Conservation (phyloP, 1,284 basidiomycete genomes). For the Volvariella volvacea region DNA sequence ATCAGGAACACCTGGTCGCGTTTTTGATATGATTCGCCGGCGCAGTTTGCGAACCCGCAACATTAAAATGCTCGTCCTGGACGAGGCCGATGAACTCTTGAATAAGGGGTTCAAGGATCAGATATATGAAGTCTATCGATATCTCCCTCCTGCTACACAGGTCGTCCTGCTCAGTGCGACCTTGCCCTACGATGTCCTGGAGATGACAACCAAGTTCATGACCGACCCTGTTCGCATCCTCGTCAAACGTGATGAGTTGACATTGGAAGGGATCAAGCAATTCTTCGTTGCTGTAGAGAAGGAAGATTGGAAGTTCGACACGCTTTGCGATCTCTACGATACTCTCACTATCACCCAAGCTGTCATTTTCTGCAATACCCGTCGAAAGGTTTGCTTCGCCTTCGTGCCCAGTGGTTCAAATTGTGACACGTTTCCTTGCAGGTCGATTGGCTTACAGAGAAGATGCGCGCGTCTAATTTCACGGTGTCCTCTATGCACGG, state of each 20-base stretch:
- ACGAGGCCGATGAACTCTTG: constrained; percentile 96
- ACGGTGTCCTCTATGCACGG: constrained; percentile 98
- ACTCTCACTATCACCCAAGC: constrained; percentile 99
- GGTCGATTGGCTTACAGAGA: constrained; percentile 99
- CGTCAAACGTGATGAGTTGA: constrained; percentile 99
- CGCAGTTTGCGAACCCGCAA: constrained; percentile 92
- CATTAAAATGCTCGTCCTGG: constrained; percentile 99
- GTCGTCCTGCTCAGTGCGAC: constrained; percentile 96
- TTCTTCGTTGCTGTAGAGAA: constrained; percentile 99
- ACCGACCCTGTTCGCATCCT: constrained; percentile 97
- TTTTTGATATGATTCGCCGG: constrained; percentile 99
- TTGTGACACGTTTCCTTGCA: constrained; percentile 20
- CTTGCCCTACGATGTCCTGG: constrained; percentile 94
- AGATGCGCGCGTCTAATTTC: constrained; percentile 96
- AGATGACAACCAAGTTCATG: constrained; percentile 99
- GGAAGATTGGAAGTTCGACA: constrained; percentile 99
- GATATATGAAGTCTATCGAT: constrained; percentile 99
- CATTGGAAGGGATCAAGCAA: constrained; percentile 98
- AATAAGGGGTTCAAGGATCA: constrained; percentile 99
- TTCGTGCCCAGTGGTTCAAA: background rate
- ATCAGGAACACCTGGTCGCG: constrained; percentile 95
- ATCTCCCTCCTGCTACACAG: constrained; percentile 96
- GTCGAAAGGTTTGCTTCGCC: constrained; percentile 70
- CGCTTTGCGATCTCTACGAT: constrained; percentile 96
- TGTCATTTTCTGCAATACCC: constrained; percentile 99